Base-by-base conservation (phyloP, 2,329 filamentous ascomycete species). In the Metarhizium album region DNA sequence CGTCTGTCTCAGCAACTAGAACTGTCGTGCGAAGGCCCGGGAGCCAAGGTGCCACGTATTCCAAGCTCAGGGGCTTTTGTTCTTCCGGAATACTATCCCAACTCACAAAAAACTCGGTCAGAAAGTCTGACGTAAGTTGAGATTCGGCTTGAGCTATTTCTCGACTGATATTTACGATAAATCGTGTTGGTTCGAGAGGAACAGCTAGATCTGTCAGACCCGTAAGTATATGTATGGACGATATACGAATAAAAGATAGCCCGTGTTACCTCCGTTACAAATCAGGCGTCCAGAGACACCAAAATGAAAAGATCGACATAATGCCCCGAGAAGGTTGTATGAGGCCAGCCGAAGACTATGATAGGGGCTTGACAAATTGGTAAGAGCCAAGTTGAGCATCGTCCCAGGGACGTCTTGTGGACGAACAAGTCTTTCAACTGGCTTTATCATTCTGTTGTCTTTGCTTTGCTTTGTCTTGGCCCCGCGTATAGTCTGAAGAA, bases 81-180 rank as follows among this genome's bases (percentile, higher is more conserved):
- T 84, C 78, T 33, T 83, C 78, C 1, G 79, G 75, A 57, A 85
- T 82, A 58, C 81, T 84, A 56, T 84, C 81, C 83, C 83, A 86
- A 18, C 82, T 80, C 23, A 84, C 80, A 52, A 86, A 86, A 60
- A 86, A 86, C 58, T 86, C 83, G n/a, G 82, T 84, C 38, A 86
- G 60, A 58, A 86, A 86, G 59, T 86, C 83, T 7, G 75, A 76
- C 1, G 83, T 86, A 7, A 86, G 71, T 57, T 84, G 82, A 22
- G 83, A 80, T 59, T 86, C 82, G 20, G 80, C 75, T 29, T 70
- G 65, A 8, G 83, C 82, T 16, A 86, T 68, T 54, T 80, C 76
- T 58, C 75, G 76, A 67, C 83, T 86, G 45, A 86, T 82, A 45
- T 76, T 75, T 57, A 86, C 69, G 42, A 86, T 80, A 60, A 86